Percentiles rank a stretch among this genome's conserved stretches.
These are phyloP conservation scores for Dioszegia crocea DNA, from an alignment of 768 basidiomycete species.

Conservation along the genomic window DNA sequence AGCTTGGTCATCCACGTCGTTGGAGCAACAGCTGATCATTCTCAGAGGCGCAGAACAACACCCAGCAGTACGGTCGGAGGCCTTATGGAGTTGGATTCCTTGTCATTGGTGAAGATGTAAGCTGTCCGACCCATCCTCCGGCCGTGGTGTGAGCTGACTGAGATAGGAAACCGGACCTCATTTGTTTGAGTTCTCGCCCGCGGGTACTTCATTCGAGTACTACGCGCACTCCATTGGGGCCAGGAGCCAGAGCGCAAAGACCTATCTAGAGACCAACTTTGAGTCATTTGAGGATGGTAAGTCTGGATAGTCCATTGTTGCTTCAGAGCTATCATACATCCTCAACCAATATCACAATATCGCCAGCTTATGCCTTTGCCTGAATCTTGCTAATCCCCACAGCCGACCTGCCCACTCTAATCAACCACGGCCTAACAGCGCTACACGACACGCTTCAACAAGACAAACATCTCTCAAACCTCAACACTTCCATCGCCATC, in stretches of 20 bases:
- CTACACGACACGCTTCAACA: constrained; percentile 96
- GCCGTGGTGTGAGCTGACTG: neutral
- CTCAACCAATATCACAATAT: neutral
- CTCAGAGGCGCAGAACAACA: constrained; percentile 96
- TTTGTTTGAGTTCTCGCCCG: constrained; percentile 96
- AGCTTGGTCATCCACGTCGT: neutral
- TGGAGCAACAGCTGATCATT: neutral
- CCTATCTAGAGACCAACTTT: constrained; percentile 92
- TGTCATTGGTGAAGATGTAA: constrained; percentile 81
- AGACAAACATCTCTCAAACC: constrained; percentile 87
- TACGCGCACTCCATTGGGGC: constrained; percentile 98
- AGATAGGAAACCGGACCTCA: constrained; percentile 84
- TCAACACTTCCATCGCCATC: constrained; percentile 94
- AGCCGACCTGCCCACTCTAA: constrained; percentile 81
- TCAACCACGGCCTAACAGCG: constrained; percentile 89
- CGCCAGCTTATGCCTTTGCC: neutral
- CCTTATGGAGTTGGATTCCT: constrained; percentile 99
- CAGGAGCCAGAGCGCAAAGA: constrained; percentile 95
- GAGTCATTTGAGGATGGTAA: constrained; percentile 78
- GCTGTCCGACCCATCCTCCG: constrained; percentile 10
- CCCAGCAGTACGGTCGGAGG: constrained; percentile 93
- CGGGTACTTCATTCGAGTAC: constrained; percentile 95
- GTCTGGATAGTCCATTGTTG: too few relatives aligned
- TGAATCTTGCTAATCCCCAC: constrained; percentile 14
- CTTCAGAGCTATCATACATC: too few relatives aligned